phyloP scores from a whole-genome alignment of 495 filamentous ascomycete species.

The Penicillium daleae region DNA sequence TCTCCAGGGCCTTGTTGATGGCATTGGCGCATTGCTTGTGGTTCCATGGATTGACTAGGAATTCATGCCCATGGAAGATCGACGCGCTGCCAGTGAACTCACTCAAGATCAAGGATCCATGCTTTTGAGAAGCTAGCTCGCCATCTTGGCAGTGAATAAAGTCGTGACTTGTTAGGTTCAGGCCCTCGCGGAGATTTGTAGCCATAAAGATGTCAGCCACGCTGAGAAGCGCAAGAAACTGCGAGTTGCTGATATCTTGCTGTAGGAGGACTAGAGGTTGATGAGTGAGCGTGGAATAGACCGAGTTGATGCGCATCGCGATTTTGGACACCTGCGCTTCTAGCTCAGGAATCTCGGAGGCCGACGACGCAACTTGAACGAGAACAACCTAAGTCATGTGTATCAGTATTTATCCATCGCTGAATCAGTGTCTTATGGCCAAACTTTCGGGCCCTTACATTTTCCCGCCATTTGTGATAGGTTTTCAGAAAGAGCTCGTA shows the following conservation, averaged over 20 bases:
- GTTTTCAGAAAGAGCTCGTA: conserved; percentile 87
- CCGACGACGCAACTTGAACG: conserved; percentile 83
- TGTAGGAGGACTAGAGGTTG: conserved; percentile 86
- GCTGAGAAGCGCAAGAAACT: conserved; percentile 81
- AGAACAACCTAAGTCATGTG: conserved; percentile 62
- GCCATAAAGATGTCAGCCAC: conserved; percentile 86
- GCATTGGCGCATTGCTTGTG: conserved; percentile 78
- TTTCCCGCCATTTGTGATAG: conserved; percentile 80
- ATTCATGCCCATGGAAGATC: conserved; percentile 67
- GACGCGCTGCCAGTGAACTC: conserved; percentile 92
- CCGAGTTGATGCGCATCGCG: conserved; percentile 81
- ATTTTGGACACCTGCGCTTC: conserved; percentile 82
- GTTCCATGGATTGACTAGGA: conserved; percentile 91
- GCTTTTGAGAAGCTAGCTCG: conserved; percentile 61
- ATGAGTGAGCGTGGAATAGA: conserved; percentile 79
- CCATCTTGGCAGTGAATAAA: conserved; percentile 88
- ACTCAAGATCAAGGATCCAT: conserved; percentile 85
- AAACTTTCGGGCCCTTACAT: conserved; percentile 43
- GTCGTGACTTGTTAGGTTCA: conserved; percentile 89
- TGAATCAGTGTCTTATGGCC: background rate
- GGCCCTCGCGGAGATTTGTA: conserved; percentile 84
- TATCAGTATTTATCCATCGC: background rate
- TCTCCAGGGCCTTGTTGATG: conserved; percentile 75
- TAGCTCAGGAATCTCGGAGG: conserved; percentile 76
- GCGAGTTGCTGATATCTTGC: conserved; percentile 83